These are phyloP conservation scores for Coemansia sp. DNA, from an alignment of 192 early-diverging fungal genomes.

Conservation along the genomic window DNA sequence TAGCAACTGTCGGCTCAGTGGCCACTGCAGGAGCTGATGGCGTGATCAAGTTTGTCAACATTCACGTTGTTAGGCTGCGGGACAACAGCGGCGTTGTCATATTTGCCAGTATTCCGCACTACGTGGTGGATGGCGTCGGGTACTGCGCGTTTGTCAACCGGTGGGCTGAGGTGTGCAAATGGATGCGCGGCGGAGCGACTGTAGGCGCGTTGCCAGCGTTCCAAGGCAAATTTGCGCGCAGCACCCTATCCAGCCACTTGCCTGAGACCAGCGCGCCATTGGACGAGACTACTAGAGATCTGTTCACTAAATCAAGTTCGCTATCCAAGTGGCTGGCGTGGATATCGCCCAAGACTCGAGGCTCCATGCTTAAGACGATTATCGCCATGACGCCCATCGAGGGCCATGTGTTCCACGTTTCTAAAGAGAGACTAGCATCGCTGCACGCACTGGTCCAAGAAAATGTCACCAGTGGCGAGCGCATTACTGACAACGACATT, in stretches of 20 bases:
- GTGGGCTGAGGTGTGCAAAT: conserved; percentile 15
- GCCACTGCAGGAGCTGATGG: background rate
- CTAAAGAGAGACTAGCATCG: background rate
- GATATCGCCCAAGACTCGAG: conserved; percentile 17
- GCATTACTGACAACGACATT: no score
- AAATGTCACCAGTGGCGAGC: background rate
- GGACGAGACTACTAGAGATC: background rate
- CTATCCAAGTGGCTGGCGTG: background rate
- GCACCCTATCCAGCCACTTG: background rate
- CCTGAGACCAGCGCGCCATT: background rate
- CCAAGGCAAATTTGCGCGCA: background rate
- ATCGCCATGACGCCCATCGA: background rate
- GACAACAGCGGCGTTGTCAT: conserved; percentile 29
- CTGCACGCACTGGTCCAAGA: background rate
- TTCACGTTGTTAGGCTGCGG: conserved; percentile 10
- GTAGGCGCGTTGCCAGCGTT: background rate
- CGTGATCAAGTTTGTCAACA: conserved; percentile 9
- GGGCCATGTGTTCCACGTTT: conserved; percentile 18
- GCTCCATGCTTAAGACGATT: background rate
- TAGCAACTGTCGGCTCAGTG: background rate
- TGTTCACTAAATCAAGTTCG: background rate
- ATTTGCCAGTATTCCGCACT: conserved; percentile 21
- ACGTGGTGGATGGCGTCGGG: conserved; percentile 18
- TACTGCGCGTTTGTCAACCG: conserved; percentile 16
- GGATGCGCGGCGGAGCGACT: background rate